Conservation (phyloP, 192 early-diverging fungal genomes). For the Backusella circina region DNA sequence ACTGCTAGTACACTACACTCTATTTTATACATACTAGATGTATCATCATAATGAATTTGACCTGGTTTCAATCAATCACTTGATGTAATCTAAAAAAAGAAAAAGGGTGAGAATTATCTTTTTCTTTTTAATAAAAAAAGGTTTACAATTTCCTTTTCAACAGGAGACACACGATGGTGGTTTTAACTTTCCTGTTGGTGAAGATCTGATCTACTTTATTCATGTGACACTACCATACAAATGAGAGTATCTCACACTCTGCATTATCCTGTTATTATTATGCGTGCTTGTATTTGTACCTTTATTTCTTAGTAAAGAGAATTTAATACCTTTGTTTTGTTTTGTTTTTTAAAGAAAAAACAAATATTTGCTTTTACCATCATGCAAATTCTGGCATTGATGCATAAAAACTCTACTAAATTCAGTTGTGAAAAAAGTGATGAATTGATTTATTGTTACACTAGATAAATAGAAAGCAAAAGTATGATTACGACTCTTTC, state of each 20-base stretch:
- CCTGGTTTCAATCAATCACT: background rate
- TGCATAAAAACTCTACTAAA: background rate
- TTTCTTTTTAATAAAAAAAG: background rate
- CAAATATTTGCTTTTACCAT: background rate
- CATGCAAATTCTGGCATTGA: background rate
- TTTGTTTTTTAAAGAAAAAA: background rate
- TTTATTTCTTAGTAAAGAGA: background rate
- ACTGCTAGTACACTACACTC: too few species aligned
- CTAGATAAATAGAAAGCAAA: background rate
- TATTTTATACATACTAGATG: background rate
- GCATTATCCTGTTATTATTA: background rate
- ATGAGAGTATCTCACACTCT: background rate
- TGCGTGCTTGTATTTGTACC: background rate
- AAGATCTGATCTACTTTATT: background rate
- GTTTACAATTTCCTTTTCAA: too few species aligned
- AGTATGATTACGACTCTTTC: background rate
- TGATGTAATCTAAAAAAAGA: background rate
- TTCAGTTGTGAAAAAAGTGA: background rate
- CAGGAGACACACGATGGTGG: too few species aligned
- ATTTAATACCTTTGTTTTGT: too few species aligned
- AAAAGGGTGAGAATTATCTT: background rate
- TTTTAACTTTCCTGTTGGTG: background rate
- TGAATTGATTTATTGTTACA: background rate
- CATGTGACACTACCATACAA: background rate
- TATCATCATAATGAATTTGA: background rate